These are phyloP conservation scores for Myriosclerotinia duriaeana DNA, from an alignment of 2,329 filamentous ascomycete species.

Conservation along the genomic window DNA sequence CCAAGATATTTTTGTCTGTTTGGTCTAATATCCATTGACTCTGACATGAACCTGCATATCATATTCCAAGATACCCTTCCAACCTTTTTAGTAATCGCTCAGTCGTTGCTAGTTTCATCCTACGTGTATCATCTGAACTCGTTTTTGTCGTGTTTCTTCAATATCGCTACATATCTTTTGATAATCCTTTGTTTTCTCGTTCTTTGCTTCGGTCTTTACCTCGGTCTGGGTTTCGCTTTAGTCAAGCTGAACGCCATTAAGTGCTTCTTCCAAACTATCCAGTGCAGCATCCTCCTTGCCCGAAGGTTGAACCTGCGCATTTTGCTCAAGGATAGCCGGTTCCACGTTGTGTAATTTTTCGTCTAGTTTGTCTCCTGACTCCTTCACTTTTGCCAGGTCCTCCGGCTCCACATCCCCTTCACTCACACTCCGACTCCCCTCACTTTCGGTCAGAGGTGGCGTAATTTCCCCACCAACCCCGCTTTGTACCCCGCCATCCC, in stretches of 20 bases:
- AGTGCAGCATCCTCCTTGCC: background rate
- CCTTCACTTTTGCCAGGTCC: conserved; percentile 29
- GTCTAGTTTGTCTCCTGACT: conserved; percentile 27
- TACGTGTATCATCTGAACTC: background rate
- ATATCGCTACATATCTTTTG: background rate
- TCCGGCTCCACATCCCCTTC: conserved; percentile 25
- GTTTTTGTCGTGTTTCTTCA: background rate
- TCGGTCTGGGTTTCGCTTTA: conserved; percentile 25
- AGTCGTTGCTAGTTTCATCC: background rate
- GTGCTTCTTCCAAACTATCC: conserved; percentile 35
- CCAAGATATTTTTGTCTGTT: background rate
- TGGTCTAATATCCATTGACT: background rate
- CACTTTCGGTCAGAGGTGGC: conserved; percentile 39
- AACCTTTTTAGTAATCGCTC: background rate
- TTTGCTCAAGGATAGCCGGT: conserved; percentile 30
- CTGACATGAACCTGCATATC: conserved; percentile 1
- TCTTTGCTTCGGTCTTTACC: background rate
- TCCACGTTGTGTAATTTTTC: conserved; percentile 30
- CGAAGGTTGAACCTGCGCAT: background rate
- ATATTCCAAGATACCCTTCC: background rate
- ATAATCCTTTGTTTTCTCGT: background rate
- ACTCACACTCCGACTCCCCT: conserved; percentile 36
- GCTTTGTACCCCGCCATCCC: conserved; percentile 24
- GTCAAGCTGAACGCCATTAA: conserved; percentile 40
- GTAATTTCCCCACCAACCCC: conserved; percentile 34